Evolutionary conservation across 164 flowering plant genomes (phyloP), one percentile per base, ranked within the genome.

Genomic region (Cinnamomum micranthum): DNA sequence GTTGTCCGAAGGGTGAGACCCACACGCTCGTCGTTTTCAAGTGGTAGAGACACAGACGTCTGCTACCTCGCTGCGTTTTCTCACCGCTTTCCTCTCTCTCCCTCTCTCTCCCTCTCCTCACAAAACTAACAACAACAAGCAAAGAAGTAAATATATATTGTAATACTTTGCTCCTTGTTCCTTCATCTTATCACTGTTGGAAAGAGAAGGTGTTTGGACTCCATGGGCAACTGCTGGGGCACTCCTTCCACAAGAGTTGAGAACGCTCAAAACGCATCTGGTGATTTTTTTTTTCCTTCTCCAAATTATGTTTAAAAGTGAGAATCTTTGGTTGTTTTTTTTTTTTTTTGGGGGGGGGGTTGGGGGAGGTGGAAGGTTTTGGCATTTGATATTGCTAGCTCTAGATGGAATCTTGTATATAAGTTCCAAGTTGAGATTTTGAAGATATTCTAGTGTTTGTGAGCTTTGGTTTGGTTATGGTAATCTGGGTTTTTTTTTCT

Each of bases 211-310:
- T 19, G 7, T 31, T 19, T 67, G n/a, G 11, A 27, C 6, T 72
- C 55, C 65, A 90, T 90, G 94, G 94, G 94, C 15, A 75, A 75
- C 73, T 75, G 77, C 35, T 75, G 41, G 47, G 27, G 50, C 22
- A 6, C 47, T 70, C 22, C 69, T 19, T n/a, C 76, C 0, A 66
- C 60, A 69, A 70, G 41, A 64, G 63, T 23, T 71, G 73, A 70
- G 62, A 60, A 41, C 59, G 2, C 41, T 31, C 69, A 67, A 28
- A 67, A 31, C 33, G 47, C 50, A 27, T 75, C 77, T 70, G 72
- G 72, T 70, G 33, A 24, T 33, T 12, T 9, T 10, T 69, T 67
- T 67, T 41, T 1, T 67, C 47, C 33, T 11, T 20, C 33, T 67
- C 33, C 41, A 25, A 31, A 6, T 67, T 31, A 28, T 9, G n/a